Evolutionary conservation across 495 filamentous ascomycete species (phyloP).

Genomic region (Neurospora discreta): DNA sequence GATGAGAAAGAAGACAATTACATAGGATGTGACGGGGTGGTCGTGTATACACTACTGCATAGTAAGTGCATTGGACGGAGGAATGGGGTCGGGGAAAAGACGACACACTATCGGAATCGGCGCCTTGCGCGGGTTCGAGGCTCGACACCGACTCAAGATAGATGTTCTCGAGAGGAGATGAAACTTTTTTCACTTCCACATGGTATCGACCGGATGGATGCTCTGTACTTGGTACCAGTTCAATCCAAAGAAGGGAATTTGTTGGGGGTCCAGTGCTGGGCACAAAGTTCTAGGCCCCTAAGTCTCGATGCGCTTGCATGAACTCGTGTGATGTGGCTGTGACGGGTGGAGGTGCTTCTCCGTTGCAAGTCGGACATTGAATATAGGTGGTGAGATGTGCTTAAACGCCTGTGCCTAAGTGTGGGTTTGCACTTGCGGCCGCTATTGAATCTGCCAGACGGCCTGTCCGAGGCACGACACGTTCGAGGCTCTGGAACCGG

Average conservation of each 20-base stretch:
- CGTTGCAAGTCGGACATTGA: not conserved
- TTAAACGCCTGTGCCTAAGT: not conserved
- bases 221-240: not conserved
- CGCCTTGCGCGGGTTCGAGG: not conserved
- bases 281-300: not conserved
- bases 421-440: not conserved
- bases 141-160: not conserved
- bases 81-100: not conserved
- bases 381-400: not conserved
- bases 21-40: not conserved
- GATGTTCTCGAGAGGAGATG: not conserved
- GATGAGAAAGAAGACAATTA: not conserved
- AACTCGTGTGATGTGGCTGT: not conserved
- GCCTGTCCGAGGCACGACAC: not conserved
- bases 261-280: not conserved
- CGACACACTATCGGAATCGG: not conserved
- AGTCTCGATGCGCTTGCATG: not conserved
- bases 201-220: not conserved
- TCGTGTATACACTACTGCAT: not conserved
- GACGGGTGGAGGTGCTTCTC: not conserved
- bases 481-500: not conserved
- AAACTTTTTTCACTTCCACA: not conserved
- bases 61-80: not conserved
- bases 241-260: not conserved
- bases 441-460: not conserved